Conservation (phyloP, 1,284 basidiomycete genomes). For the Pseudozyma tsukubaensis region DNA sequence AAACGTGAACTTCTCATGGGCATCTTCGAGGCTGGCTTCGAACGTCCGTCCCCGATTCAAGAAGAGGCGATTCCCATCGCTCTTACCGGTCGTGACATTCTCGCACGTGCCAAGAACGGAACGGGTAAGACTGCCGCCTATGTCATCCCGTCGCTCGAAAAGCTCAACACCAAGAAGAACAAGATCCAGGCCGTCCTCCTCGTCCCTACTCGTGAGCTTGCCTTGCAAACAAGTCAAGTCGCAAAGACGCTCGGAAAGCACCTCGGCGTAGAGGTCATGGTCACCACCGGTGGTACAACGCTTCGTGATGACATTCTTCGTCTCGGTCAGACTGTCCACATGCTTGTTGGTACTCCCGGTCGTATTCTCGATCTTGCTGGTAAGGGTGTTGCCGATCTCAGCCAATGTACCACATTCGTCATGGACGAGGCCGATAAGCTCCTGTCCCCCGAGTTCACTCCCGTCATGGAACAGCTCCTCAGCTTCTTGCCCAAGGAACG, state of each 20-base stretch:
- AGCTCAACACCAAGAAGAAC: conserved; percentile 83
- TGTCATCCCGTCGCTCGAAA: conserved; percentile 94
- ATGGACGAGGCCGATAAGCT: conserved; percentile 97
- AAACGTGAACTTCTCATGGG: conserved; percentile 69
- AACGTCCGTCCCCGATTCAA: conserved; percentile 95
- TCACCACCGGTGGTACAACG: conserved; percentile 97
- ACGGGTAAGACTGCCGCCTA: conserved; percentile 90
- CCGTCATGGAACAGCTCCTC: conserved; percentile 96
- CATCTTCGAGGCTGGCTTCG: conserved; percentile 75
- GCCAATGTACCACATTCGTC: conserved; percentile 87
- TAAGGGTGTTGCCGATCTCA: conserved; percentile 92
- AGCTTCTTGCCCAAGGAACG: conserved; percentile 84
- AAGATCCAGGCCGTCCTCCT: conserved; percentile 82
- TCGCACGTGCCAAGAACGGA: conserved; percentile 76
- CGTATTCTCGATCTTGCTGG: conserved; percentile 94
- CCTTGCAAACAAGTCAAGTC: conserved; percentile 87
- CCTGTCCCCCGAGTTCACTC: conserved; percentile 95
- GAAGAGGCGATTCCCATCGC: conserved; percentile 79
- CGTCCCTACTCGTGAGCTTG: conserved; percentile 68
- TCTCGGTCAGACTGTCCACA: conserved; percentile 88
- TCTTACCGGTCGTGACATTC: conserved; percentile 76
- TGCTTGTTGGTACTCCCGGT: conserved; percentile 96
- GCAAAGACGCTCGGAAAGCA: conserved; percentile 97
- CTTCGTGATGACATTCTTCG: conserved; percentile 94
- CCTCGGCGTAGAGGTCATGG: conserved; percentile 96